Conservation (phyloP, 1,284 basidiomycete species). For the Marasmius sp. region DNA sequence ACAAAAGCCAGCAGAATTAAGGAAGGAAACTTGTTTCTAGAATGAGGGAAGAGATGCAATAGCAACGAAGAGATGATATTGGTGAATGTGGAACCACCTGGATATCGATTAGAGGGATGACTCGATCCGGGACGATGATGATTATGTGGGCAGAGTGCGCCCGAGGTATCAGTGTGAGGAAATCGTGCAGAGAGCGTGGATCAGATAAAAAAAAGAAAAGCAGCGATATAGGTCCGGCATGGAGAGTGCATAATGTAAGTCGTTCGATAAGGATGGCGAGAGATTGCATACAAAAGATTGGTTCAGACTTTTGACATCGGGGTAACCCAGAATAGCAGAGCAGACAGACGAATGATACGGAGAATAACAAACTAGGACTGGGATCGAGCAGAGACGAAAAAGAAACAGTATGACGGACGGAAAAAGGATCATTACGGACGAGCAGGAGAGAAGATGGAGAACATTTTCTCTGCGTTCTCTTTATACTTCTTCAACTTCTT, state of each 20-base stretch:
- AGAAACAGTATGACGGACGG: no score
- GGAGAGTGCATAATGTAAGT: slow-evolving; percentile 3
- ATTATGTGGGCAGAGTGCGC: not conserved
- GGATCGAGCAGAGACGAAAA: not conserved
- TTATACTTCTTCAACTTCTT: slow-evolving; percentile 82
- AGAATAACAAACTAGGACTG: not conserved
- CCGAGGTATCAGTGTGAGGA: not conserved
- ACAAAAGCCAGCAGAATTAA: not conserved
- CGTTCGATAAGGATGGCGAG: not conserved
- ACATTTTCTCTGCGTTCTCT: slow-evolving; percentile 77
- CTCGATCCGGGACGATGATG: not conserved
- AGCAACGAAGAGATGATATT: not conserved
- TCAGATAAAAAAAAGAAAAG: not conserved
- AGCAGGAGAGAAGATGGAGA: slow-evolving; percentile 69
- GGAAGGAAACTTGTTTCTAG: not conserved
- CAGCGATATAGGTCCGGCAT: not conserved
- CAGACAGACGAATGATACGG: not conserved
- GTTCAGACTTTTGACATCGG: slow-evolving; percentile 2
- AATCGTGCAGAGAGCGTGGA: not conserved
- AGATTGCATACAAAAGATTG: slow-evolving; percentile 2
- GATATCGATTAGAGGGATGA: not conserved
- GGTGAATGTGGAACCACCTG: not conserved
- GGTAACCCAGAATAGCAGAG: slow-evolving; percentile 2
- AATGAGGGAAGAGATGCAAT: not conserved
- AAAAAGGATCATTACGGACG: slow-evolving; percentile 16